These are phyloP conservation scores for Solanum dulcamara DNA, from an alignment of 257 asterid species.

Conservation along the genomic window DNA sequence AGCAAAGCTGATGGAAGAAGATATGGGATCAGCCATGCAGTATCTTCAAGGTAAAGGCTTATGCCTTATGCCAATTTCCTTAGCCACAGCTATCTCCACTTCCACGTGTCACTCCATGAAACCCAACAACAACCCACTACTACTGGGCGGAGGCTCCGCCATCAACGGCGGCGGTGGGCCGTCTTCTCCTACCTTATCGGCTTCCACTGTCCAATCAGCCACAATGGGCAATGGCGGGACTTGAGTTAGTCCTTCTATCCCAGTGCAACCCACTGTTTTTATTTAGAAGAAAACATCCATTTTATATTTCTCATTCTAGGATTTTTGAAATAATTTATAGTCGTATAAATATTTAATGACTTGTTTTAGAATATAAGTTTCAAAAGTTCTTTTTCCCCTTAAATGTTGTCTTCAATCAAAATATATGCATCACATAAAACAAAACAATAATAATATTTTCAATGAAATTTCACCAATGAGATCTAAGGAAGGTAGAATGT, in stretches of 20 bases:
- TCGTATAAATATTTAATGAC: not conserved
- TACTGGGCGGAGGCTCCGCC: slow-evolving; percentile 27
- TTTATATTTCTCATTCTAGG: not conserved
- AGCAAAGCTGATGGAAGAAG: slow-evolving; percentile 91
- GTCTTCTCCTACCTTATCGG: slow-evolving; percentile 69
- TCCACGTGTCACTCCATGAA: slow-evolving; percentile 56
- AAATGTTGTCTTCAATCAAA: not conserved
- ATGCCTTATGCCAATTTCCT: slow-evolving; percentile 90
- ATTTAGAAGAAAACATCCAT: not conserved
- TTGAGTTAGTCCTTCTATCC: slow-evolving; percentile 1
- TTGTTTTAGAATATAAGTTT: not conserved
- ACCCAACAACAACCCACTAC: slow-evolving; percentile 16
- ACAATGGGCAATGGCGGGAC: slow-evolving; percentile 34
- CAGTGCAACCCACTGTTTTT: not conserved
- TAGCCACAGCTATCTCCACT: slow-evolving; percentile 80
- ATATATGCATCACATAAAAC: not conserved
- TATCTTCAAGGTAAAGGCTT: slow-evolving; percentile 90
- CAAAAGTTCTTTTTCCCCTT: not conserved
- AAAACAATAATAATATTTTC: rapidly evolving
- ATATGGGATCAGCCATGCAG: slow-evolving; percentile 97
- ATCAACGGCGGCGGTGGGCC: not conserved
- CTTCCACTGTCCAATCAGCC: slow-evolving; percentile 50
- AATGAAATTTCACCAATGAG: not conserved
- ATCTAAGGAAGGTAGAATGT: rapidly evolving
- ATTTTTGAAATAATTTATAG: not conserved